Evolutionary conservation across 2,329 filamentous ascomycete genomes (phyloP).

Genomic region (Chaetomium olivaceum): DNA sequence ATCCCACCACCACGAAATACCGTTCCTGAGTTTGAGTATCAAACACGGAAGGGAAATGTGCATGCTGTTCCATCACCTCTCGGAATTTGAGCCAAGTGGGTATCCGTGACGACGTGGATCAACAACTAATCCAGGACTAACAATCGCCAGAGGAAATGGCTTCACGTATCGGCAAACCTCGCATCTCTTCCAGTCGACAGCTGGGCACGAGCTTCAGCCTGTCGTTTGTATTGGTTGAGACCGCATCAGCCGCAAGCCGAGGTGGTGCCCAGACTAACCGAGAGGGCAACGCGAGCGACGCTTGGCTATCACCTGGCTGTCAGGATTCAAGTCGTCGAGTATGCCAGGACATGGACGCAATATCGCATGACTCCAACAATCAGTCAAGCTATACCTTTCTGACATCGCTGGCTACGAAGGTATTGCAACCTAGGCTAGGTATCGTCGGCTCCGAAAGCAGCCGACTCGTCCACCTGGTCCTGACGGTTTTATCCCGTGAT

Average conservation of each 20-base stretch:
- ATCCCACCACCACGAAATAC: neutral
- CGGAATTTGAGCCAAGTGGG: neutral
- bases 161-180: neutral
- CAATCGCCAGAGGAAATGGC: neutral
- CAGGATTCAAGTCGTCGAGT: too few species aligned
- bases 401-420: neutral
- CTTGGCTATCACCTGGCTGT: neutral
- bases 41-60: neutral
- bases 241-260: neutral
- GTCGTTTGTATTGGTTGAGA: neutral
- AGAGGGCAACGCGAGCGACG: neutral
- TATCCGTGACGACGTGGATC: neutral
- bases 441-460: neutral
- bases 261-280: neutral
- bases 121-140: neutral
- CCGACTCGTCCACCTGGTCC: too few species aligned
- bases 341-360: too few species aligned
- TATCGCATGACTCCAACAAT: neutral
- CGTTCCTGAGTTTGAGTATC: neutral
- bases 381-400: neutral
- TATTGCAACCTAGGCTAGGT: neutral
- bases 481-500: neutral
- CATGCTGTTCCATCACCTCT: neutral
- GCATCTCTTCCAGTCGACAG: neutral
- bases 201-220: neutral